phyloP scores from a whole-genome alignment of 73 alveolate genomes.

The Paramecium bursaria region DNA sequence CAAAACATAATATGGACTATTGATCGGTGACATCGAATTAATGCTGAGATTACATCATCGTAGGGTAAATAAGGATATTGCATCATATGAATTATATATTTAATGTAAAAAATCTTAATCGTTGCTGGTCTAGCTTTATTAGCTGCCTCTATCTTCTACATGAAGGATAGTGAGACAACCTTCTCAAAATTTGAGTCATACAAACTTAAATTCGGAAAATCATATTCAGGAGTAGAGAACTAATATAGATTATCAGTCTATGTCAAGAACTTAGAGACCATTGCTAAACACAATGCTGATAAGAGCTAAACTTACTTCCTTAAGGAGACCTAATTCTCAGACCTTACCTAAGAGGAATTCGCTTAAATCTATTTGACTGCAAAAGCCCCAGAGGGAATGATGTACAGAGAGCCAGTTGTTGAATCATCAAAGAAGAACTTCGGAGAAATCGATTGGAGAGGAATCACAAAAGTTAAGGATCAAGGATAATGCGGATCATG shows the following conservation, averaged over 20 bases:
- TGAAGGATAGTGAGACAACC: too few relatives aligned
- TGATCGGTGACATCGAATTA: too few relatives aligned
- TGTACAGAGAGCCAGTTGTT: not conserved
- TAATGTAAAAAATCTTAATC: too few relatives aligned
- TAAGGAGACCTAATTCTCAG: slow-evolving; percentile 77
- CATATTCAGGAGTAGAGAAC: not conserved
- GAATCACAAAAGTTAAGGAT: slow-evolving; percentile 72
- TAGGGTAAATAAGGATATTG: too few relatives aligned
- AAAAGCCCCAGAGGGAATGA: not conserved
- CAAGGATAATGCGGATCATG: slow-evolving; percentile 89
- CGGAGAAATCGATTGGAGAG: slow-evolving; percentile 74
- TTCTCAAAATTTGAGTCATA: not conserved
- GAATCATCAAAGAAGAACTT: not conserved
- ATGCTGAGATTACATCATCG: too few relatives aligned
- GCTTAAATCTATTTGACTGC: not conserved
- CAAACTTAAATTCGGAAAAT: not conserved
- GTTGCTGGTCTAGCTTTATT: too few relatives aligned
- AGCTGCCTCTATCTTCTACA: too few relatives aligned
- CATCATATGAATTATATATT: too few relatives aligned
- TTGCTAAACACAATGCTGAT: slow-evolving; percentile 65
- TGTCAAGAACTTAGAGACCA: slow-evolving; percentile 48
- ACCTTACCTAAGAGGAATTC: slow-evolving; percentile 75
- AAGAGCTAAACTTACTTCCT: slow-evolving; percentile 33
- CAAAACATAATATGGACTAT: too few relatives aligned
- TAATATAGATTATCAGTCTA: slow-evolving; percentile 37